A percentile compares a stretch with the other conserved stretches of the same genome.
phyloP scores from a whole-genome alignment of 495 filamentous ascomycete genomes.

The Echria macrotheca region DNA sequence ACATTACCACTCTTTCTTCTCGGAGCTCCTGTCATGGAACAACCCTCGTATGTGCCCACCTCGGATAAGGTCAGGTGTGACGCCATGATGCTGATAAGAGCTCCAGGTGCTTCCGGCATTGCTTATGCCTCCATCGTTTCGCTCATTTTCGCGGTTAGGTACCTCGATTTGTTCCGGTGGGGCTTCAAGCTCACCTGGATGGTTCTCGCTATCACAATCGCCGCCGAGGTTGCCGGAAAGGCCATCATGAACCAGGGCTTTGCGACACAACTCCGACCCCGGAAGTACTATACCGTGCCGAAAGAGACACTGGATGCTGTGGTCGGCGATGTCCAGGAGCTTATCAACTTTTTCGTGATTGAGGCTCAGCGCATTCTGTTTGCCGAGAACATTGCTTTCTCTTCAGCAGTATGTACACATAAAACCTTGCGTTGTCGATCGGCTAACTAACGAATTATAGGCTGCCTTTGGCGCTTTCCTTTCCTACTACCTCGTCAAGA shows the following conservation, averaged over 20 bases:
- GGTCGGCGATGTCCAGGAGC: slow-evolving; percentile 80
- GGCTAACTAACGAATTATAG: slow-evolving; percentile 15
- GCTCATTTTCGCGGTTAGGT: slow-evolving; percentile 85
- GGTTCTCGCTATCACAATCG: slow-evolving; percentile 59
- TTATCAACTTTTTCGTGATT: slow-evolving; percentile 95
- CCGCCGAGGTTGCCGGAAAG: slow-evolving; percentile 72
- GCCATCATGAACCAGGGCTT: slow-evolving; percentile 70
- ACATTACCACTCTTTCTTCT: slow-evolving; percentile 94
- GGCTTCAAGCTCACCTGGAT: slow-evolving; percentile 78
- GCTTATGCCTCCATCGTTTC: slow-evolving; percentile 67
- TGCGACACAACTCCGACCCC: slow-evolving; percentile 79
- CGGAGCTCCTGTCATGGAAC: slow-evolving; percentile 69
- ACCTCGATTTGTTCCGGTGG: slow-evolving; percentile 83
- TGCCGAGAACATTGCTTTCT: slow-evolving; percentile 83
- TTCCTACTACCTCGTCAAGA: slow-evolving; percentile 90
- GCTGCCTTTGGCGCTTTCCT: slow-evolving; percentile 60
- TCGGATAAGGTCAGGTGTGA: slow-evolving; percentile 40
- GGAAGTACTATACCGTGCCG: slow-evolving; percentile 86
- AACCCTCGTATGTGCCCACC: slow-evolving; percentile 40
- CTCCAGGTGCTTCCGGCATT: slow-evolving; percentile 72
- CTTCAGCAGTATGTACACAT: slow-evolving; percentile 62
- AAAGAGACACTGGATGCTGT: slow-evolving; percentile 74
- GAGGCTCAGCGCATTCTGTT: slow-evolving; percentile 94
- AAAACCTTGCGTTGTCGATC: slow-evolving; percentile 6
- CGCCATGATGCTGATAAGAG: slow-evolving; percentile 43